Conservation (phyloP, 2,329 filamentous ascomycete genomes). For the Coniosporium tulheliwenetii region DNA sequence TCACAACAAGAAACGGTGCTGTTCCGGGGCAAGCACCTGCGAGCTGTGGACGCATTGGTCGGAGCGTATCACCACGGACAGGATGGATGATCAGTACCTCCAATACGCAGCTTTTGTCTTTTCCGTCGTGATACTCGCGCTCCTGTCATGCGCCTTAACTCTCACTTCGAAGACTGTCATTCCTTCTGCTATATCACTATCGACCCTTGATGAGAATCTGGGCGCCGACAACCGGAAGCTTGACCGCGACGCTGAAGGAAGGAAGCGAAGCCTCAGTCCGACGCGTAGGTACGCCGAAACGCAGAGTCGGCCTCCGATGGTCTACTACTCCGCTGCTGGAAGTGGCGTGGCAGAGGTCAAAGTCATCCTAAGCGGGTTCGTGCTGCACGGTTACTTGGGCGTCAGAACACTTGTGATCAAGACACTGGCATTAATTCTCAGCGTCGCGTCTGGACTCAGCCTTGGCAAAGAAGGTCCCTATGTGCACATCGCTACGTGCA, state of each 20-base stretch:
- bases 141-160: conserved; percentile 62
- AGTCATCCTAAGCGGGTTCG: conserved; percentile 94
- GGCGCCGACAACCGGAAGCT: conserved; percentile 44
- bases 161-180: conserved; percentile 88
- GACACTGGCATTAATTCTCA: conserved; percentile 65
- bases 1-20: conserved; percentile 53
- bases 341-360: conserved; percentile 95
- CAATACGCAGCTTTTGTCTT: conserved; percentile 64
- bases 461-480: conserved; percentile 91
- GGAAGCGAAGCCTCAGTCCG: conserved; percentile 23
- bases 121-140: conserved; percentile 54
- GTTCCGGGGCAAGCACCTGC: conserved; percentile 38
- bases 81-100: conserved; percentile 40
- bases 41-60: conserved; percentile 50
- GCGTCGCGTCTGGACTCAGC: conserved; percentile 82
- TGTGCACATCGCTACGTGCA: conserved; percentile 91
- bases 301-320: conserved; percentile 49
- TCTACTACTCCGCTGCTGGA: conserved; percentile 90
- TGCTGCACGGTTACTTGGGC: conserved; percentile 88
- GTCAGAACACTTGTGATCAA: conserved; percentile 78
- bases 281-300: conserved; percentile 23
- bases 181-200: conserved; percentile 71
- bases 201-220: conserved; percentile 85
- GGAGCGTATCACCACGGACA: conserved; percentile 36
- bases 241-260: conserved; percentile 29